Base-by-base conservation (phyloP, 805 yeast genomes). In the Schwanniomyces sp. region DNA sequence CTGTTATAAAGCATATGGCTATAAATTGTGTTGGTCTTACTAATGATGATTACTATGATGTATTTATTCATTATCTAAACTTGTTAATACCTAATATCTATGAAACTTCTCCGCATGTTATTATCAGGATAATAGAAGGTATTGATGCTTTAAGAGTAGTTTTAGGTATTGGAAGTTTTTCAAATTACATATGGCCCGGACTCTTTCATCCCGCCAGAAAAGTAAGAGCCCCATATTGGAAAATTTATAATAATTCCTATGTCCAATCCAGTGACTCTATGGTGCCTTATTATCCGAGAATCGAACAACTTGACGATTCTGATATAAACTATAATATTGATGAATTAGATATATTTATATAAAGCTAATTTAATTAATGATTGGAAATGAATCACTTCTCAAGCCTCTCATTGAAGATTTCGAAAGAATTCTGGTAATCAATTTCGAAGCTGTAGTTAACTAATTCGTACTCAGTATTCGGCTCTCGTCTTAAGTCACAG, bases 51-150 rank as follows among this genome's bases (percentile, higher is more conserved):
- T 61, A 58, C 40, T 52, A 54, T 18, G 73, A 70, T 16, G 88
- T 90, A 0, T 90, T 94, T 70, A 62, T 89, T 9, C 97, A 94
- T 63, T 79, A 84, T 49, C 69, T 94, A 59, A 90, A 94, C 61
- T 72, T 91, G 43, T 65, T 94, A 17, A 68, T 91, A 66, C 99
- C 99, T 1, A 94, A 94, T 62, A 74, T 94, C 2, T 91, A 82
- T 62, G 99, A 92, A 64, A 88, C 96, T 0, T 91, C 97, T 0
- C 98, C 98, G 0, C 99, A 94, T 65, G 97, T 91, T 11, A 91
- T 91, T 47, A 76, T 73, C 8, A 80, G 98, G 53, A 83, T 94
- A 1, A 52, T 88, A 41, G 97, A 90, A 46, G 86, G 91, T 45
- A 72, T 94, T 25, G 91, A 87, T 49, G 85, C 88, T 1, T 61